These are phyloP conservation scores for Phytophthora chlamydospora DNA, from an alignment of 352 stramenopile species.

Conservation along the genomic window DNA sequence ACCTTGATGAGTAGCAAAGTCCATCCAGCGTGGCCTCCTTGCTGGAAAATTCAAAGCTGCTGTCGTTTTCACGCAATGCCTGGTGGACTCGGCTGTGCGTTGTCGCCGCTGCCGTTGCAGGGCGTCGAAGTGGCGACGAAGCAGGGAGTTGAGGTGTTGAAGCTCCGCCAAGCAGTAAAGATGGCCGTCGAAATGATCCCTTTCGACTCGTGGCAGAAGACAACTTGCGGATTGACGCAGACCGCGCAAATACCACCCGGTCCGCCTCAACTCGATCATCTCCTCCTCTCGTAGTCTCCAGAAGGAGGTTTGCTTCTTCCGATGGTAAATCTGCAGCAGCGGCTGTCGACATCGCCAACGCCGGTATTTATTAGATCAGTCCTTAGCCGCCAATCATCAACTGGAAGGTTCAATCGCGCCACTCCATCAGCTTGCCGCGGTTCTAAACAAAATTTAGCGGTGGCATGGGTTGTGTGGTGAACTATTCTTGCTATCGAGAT, in stretches of 20 bases:
- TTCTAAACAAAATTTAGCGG: conserved; percentile 13
- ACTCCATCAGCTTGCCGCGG: background rate
- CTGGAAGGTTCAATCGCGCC: conserved; percentile 4
- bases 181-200: conserved; percentile 18
- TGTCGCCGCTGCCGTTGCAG: conserved; percentile 48
- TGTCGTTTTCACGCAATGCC: conserved; percentile 56
- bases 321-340: conserved; percentile 8
- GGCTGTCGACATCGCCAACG: conserved; percentile 9
- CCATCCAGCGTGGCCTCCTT: conserved; percentile 55
- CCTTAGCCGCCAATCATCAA: conserved; percentile 10
- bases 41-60: conserved; percentile 60
- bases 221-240: conserved; percentile 43
- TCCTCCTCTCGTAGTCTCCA: conserved; percentile 10
- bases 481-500: conserved; percentile 28
- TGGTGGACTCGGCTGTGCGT: conserved; percentile 69
- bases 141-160: conserved; percentile 15
- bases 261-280: conserved; percentile 39
- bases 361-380: background rate
- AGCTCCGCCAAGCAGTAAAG: conserved; percentile 7
- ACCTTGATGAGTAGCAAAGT: conserved; percentile 62
- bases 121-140: conserved; percentile 35
- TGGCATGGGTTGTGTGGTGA: background rate
- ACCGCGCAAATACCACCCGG: conserved; percentile 45
- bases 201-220: conserved; percentile 24
- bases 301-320: conserved; percentile 2